A percentile compares a stretch with the other conserved stretches of the same genome.
Evolutionary conservation across 352 stramenopile species (phyloP).

Genomic region (Phytophthora citricola): DNA sequence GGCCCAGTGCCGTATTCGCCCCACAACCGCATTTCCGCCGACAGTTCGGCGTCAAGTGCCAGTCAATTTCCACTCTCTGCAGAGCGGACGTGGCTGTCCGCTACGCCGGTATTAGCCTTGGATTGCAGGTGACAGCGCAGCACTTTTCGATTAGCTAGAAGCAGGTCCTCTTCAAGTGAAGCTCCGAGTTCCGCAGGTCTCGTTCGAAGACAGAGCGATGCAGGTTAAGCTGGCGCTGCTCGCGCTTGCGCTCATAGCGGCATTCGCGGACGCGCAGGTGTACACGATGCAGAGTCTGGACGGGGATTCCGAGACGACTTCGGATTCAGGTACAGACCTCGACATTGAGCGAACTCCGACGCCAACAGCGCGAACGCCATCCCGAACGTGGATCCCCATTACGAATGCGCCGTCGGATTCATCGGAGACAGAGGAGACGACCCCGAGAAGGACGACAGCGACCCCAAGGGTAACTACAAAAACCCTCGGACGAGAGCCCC

Average conservation of each 20-base stretch:
- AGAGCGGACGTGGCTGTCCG: slow-evolving; percentile 14
- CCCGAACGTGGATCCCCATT: slow-evolving; percentile 34
- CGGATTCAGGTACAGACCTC: slow-evolving; percentile 2
- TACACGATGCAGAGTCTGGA: slow-evolving; percentile 33
- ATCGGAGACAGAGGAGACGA: slow-evolving; percentile 16
- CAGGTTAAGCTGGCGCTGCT: slow-evolving; percentile 30
- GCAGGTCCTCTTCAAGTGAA: slow-evolving; percentile 12
- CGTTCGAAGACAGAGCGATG: slow-evolving; percentile 25
- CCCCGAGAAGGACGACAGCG: slow-evolving; percentile 18
- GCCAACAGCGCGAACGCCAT: slow-evolving; percentile 17
- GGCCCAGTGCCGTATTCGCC: slow-evolving; percentile 6
- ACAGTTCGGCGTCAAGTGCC: slow-evolving; percentile 20
- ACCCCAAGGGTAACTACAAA: slow-evolving; percentile 24
- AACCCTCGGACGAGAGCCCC: slow-evolving; percentile 21
- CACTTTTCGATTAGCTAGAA: slow-evolving; percentile 22
- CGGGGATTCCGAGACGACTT: background rate
- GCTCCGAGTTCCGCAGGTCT: background rate
- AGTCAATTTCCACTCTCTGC: background rate
- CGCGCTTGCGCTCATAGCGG: slow-evolving; percentile 2
- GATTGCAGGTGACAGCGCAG: slow-evolving; percentile 18
- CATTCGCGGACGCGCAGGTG: slow-evolving; percentile 24
- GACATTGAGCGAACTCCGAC: slow-evolving; percentile 13
- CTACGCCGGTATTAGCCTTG: slow-evolving; percentile 9
- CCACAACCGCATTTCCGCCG: slow-evolving; percentile 33
- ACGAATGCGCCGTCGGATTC: slow-evolving; percentile 25